Evolutionary conservation across 768 basidiomycete genomes (phyloP).

Genomic region (Porphyrellus cyaneotinctus): DNA sequence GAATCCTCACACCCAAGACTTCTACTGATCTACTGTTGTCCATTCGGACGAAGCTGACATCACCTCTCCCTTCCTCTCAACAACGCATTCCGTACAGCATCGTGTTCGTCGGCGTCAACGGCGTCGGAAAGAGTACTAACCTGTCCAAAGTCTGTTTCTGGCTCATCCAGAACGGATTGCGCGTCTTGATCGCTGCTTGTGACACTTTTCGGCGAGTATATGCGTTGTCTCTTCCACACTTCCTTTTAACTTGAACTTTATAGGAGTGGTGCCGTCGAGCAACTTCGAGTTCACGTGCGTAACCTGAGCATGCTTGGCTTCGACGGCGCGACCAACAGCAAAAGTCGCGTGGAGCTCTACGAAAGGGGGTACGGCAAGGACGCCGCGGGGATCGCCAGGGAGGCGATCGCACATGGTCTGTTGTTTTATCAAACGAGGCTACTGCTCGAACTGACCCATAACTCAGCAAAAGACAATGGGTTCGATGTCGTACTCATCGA

Average conservation of each 20-base stretch:
- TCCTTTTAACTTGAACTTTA: conserved; percentile 1
- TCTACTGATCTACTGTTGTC: conserved; percentile 95
- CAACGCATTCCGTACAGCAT: conserved; percentile 87
- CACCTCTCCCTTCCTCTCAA: conserved; percentile 67
- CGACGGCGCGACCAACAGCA: conserved; percentile 63
- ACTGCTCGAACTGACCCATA: conserved; percentile 2
- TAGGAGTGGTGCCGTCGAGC: conserved; percentile 96
- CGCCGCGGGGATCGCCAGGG: conserved; percentile 96
- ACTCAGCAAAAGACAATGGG: conserved; percentile 74
- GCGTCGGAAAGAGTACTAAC: conserved; percentile 98
- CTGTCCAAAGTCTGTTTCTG: conserved; percentile 98
- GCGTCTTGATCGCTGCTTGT: conserved; percentile 95
- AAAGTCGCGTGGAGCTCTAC: conserved; percentile 84
- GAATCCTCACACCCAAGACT: conserved; percentile 93
- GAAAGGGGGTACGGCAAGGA: conserved; percentile 98
- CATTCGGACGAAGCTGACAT: conserved; percentile 82
- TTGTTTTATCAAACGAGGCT: conserved; percentile 18
- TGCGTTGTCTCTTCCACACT: not conserved
- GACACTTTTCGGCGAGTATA: conserved; percentile 83
- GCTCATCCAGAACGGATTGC: conserved; percentile 91
- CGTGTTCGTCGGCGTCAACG: conserved; percentile 97
- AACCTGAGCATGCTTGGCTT: conserved; percentile 84
- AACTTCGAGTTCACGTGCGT: conserved; percentile 92
- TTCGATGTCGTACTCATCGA: conserved; percentile 98
- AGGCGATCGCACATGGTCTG: conserved; percentile 87